Base-by-base conservation (phyloP, 2,329 filamentous ascomycete species). In the Nigrospora sphaerica region DNA sequence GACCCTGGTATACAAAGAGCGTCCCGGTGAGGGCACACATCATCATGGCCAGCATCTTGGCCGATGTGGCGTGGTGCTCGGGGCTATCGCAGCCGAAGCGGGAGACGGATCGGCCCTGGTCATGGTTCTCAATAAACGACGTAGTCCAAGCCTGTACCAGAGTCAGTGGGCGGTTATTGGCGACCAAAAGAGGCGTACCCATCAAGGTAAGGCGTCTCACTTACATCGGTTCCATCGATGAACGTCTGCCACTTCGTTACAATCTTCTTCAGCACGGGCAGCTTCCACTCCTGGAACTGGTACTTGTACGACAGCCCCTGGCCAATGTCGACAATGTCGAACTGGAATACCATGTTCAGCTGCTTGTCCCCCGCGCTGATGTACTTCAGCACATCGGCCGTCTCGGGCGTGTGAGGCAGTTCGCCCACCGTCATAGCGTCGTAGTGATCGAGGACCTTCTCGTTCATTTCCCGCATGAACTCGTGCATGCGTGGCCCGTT, bases 91-190 rank as follows among this genome's bases (percentile, higher is more conserved):
- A 69, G 0, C 67, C 70, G 48, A 73, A 78, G 3, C 78, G 71
- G 3, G 74, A 76, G 6, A 83, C 63, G 2, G 73, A 75, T 1
- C 81, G 70, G 3, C 73, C 71, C 47, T 80, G 73, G 56, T 85
- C 81, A 58, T 85, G 81, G 53, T 84, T 84, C 56, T 85, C 81
- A 46, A 77, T 69, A 55, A 83, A 85, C 0, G 74, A 68, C 0
- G 79, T 80, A 1, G 75, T 78, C 78, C 78, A 81, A 6, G 69
- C 72, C 34, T 36, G 34, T n/a, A 36, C 16, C 34, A 11, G 13
- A 12, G 34, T 36, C 34, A 36, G 34, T n/a, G 13, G 10, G 23
- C 7, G 4, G 5, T 9, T 28, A 28, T 28, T 10, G 23, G 23
- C 5, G 7, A 10, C 10, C 5, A 10, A 28, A 10, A 5, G 23